A percentile compares a stretch with the other conserved stretches of the same genome.
These are phyloP conservation scores for Fistulifera pelliculosa DNA, from an alignment of 108 stramenopile species.

Conservation along the genomic window DNA sequence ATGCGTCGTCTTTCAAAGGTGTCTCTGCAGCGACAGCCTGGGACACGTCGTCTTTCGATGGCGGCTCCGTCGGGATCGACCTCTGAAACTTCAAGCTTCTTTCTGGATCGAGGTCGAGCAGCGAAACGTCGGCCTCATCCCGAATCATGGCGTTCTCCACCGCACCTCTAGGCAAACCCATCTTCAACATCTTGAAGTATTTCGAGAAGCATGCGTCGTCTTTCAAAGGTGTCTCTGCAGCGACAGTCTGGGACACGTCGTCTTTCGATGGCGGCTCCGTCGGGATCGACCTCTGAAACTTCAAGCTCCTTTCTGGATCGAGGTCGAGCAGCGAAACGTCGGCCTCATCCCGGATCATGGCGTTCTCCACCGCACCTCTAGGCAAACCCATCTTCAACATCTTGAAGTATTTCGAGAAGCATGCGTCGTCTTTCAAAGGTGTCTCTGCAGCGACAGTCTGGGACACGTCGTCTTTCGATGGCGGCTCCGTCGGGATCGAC, in stretches of 20 bases:
- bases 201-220: constrained; percentile 72
- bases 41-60: constrained; percentile 70
- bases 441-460: no score
- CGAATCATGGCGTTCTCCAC: constrained; percentile 61
- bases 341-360: constrained; percentile 50
- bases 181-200: constrained; percentile 70
- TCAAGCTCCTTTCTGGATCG: constrained; percentile 50
- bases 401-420: constrained; percentile 62
- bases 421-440: constrained; percentile 59
- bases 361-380: constrained; percentile 59
- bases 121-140: constrained; percentile 49
- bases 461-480: no score
- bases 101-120: constrained; percentile 60
- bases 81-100: constrained; percentile 39
- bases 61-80: constrained; percentile 29
- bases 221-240: constrained; percentile 36
- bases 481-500: no score
- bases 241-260: no score
- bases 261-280: no score
- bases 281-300: constrained; percentile 16
- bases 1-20: no score
- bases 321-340: constrained; percentile 48
- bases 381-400: constrained; percentile 69
- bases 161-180: constrained; percentile 70
- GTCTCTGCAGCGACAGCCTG: no score